Evolutionary conservation across 176 grass and related monocot genomes (phyloP).

Genomic region (Ensete ventricosum): DNA sequence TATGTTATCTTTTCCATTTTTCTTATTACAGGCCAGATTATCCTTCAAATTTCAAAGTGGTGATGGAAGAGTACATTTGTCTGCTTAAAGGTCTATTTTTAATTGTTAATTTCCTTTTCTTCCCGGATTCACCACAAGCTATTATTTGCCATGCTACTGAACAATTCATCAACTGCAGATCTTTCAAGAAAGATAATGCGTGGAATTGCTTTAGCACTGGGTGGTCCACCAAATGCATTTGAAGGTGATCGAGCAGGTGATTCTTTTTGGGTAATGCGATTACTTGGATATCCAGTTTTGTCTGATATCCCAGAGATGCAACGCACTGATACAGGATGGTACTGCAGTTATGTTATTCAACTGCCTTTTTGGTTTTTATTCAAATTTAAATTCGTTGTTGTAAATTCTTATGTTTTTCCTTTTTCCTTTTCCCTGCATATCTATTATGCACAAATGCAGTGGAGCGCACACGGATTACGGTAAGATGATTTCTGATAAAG

Average conservation of each 20-base stretch:
- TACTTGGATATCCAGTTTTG: slow-evolving; percentile 80
- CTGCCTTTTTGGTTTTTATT: background rate
- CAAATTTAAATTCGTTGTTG: background rate
- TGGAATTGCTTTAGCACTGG: slow-evolving; percentile 84
- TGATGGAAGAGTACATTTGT: slow-evolving; percentile 61
- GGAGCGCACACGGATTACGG: slow-evolving; percentile 98
- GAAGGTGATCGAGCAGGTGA: slow-evolving; percentile 53
- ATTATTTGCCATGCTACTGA: slow-evolving; percentile 15
- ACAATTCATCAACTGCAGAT: slow-evolving; percentile 28
- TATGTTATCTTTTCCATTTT: background rate
- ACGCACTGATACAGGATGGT: slow-evolving; percentile 78
- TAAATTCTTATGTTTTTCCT: slow-evolving; percentile 3
- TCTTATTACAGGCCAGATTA: slow-evolving; percentile 49
- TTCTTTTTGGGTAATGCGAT: slow-evolving; percentile 66
- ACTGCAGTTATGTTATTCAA: slow-evolving; percentile 1
- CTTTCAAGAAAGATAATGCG: slow-evolving; percentile 92
- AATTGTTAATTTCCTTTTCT: background rate
- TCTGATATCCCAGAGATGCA: slow-evolving; percentile 64
- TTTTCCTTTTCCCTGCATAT: slow-evolving; percentile 8
- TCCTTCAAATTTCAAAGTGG: slow-evolving; percentile 59
- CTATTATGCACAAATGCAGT: slow-evolving; percentile 36
- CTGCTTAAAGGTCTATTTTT: slow-evolving; percentile 49
- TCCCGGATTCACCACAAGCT: background rate
- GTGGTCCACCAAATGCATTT: slow-evolving; percentile 57
- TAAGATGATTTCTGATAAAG: slow-evolving; percentile 26